A percentile compares a stretch with the other conserved stretches of the same genome.
These are phyloP conservation scores for Fusarium sp. DNA, from an alignment of 2,329 filamentous ascomycete species.

Conservation along the genomic window DNA sequence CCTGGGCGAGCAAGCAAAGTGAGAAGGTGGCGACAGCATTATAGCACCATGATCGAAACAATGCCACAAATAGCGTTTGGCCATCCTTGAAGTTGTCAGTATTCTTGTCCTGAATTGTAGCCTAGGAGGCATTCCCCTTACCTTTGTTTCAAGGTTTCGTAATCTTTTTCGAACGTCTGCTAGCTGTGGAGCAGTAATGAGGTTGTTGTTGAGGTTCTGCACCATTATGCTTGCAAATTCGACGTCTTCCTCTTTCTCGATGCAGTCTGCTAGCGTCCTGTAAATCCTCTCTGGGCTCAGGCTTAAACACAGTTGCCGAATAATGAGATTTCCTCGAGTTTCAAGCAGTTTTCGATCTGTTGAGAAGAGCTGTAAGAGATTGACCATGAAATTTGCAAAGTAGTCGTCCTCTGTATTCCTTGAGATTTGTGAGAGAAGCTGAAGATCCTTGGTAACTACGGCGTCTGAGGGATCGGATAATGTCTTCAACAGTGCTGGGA, in stretches of 20 bases:
- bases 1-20: conserved; percentile 91
- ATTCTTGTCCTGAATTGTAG: background rate
- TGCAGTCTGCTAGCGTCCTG: conserved; percentile 91
- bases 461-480: conserved; percentile 94
- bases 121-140: conserved; percentile 45
- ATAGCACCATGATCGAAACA: conserved; percentile 98
- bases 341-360: conserved; percentile 92
- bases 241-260: conserved; percentile 97
- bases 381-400: conserved; percentile 98
- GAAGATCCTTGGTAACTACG: conserved; percentile 93
- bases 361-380: conserved; percentile 91
- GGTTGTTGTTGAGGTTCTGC: conserved; percentile 98
- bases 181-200: conserved; percentile 95
- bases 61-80: conserved; percentile 91
- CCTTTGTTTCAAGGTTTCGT: conserved; percentile 87
- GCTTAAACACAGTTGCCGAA: conserved; percentile 91
- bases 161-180: conserved; percentile 89
- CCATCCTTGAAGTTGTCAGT: conserved; percentile 71
- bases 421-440: conserved; percentile 94
- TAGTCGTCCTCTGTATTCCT: conserved; percentile 97
- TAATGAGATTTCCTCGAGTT: conserved; percentile 93
- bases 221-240: conserved; percentile 99
- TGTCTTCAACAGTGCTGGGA: conserved; percentile 94
- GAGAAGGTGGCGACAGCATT: conserved; percentile 98
- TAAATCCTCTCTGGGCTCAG: conserved; percentile 96